A percentile compares a stretch with the other conserved stretches of the same genome.
phyloP scores from a whole-genome alignment of 345 rosid species.

The Hevea brasiliensis region DNA sequence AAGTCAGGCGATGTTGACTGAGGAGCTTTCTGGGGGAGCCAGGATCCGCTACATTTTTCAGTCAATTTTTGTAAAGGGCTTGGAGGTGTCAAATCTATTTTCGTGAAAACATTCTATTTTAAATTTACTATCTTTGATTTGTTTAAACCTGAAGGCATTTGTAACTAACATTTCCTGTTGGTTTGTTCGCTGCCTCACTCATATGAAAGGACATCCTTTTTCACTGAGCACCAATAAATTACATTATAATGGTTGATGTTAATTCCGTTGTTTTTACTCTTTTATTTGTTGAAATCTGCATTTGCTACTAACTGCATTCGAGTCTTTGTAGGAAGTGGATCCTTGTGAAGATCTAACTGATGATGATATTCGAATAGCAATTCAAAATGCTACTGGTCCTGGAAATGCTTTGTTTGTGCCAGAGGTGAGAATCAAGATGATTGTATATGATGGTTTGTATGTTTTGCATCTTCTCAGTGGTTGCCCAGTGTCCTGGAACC shows the following conservation, averaged over 20 bases:
- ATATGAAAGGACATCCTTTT: neutral
- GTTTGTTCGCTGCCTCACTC: neutral
- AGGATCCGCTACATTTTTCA: constrained; percentile 63
- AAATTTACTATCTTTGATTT: neutral
- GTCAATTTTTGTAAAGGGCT: constrained; percentile 64
- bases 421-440: constrained; percentile 41
- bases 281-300: neutral
- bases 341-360: constrained; percentile 65
- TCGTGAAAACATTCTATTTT: neutral
- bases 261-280: neutral
- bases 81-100: constrained; percentile 49
- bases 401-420: constrained; percentile 64
- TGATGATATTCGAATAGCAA: constrained; percentile 64
- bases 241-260: neutral
- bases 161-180: neutral
- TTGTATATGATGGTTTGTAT: neutral
- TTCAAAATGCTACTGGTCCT: constrained; percentile 63
- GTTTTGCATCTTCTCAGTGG: constrained; percentile 11
- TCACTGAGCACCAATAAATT: no score
- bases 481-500: neutral
- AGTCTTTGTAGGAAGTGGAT: constrained; percentile 53
- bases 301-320: constrained; percentile 5
- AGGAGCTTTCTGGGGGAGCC: constrained; percentile 71
- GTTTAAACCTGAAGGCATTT: neutral
- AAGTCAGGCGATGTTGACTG: constrained; percentile 57